Base-by-base conservation (phyloP, 306 rosid genomes). In the Carpinus fangiana region DNA sequence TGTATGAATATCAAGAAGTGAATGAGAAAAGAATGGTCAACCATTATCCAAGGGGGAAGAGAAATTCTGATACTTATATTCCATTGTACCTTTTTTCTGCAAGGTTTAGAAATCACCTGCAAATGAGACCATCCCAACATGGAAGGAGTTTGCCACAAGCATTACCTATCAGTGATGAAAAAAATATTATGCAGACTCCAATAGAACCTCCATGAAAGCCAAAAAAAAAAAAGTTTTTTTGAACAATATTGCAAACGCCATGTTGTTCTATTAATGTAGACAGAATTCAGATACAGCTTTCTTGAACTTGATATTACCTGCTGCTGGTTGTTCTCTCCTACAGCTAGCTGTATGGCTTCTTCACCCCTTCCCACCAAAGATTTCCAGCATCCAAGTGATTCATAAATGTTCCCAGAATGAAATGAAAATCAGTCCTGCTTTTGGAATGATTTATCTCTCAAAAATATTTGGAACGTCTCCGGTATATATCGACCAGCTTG, bases 381-480 rank as follows among this genome's bases (percentile, higher is more conserved):
- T 41, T 38, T 46, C 23, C 3, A 10, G 28, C 26, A 41, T 38
- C 50, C 28, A 66, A 10, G 21, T 66, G 26, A 18, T 41, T 34
- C 43, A 64, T 11, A 34, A 36, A 64, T 34, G n/a, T 64, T 64
- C 47, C 70, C 47, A 34, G 16, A 64, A 64, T 14, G 45, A 36
- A 31, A 64, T 16, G 8, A 36, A 64, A 10, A 7, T 46, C 21
- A 7, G 43, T 64, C 23, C 70, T 64, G 70, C 21, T 64, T 66
- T 66, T 66, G 41, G 72, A 28, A 41, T 66, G 38, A 66, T 66
- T 38, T 47, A 38, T 36, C 72, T 8, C 12, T 36, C 72, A 66
- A 36, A 36, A 36, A 16, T 41, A 17, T n/a, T 38, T 17, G 13
- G 16, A 17, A 64, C 28, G 17, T 17, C 12, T 64, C 47, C 17